Evolutionary conservation across 495 filamentous ascomycete genomes (phyloP).

Genomic region (Wilcoxina mikolae): DNA sequence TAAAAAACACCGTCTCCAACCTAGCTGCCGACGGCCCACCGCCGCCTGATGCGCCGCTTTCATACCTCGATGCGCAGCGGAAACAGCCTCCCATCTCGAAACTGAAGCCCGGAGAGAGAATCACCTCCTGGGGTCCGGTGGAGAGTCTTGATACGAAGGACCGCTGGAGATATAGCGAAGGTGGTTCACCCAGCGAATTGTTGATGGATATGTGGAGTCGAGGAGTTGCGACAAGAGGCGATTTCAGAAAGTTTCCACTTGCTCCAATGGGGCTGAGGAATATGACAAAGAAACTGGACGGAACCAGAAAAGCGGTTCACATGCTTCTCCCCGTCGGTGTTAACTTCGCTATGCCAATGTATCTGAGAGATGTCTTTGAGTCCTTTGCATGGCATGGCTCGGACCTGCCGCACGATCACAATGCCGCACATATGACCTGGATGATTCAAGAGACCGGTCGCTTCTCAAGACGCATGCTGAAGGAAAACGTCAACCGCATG

Average conservation of each 20-base stretch:
- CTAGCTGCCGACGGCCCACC: background rate
- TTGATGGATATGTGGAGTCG: background rate
- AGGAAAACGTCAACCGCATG: background rate
- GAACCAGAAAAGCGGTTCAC: background rate
- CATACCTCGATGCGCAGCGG: background rate
- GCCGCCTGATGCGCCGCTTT: background rate
- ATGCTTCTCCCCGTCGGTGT: background rate
- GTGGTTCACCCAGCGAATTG: background rate
- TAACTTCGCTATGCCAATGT: background rate
- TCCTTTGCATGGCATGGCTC: background rate
- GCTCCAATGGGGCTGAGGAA: background rate
- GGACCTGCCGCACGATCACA: background rate
- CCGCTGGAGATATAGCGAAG: background rate
- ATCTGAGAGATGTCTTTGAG: background rate
- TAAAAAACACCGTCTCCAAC: background rate
- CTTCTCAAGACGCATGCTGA: background rate
- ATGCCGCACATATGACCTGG: background rate
- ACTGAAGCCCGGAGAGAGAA: background rate
- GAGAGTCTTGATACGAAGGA: background rate
- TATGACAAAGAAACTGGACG: slow-evolving; percentile 15
- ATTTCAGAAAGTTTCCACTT: background rate
- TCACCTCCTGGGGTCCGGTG: background rate
- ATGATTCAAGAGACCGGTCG: slow-evolving; percentile 2
- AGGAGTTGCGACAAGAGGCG: background rate
- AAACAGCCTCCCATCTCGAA: background rate